Percentiles rank a stretch among this genome's conserved stretches.
phyloP scores from a whole-genome alignment of 306 rosid genomes.

The Prosopis cineraria region DNA sequence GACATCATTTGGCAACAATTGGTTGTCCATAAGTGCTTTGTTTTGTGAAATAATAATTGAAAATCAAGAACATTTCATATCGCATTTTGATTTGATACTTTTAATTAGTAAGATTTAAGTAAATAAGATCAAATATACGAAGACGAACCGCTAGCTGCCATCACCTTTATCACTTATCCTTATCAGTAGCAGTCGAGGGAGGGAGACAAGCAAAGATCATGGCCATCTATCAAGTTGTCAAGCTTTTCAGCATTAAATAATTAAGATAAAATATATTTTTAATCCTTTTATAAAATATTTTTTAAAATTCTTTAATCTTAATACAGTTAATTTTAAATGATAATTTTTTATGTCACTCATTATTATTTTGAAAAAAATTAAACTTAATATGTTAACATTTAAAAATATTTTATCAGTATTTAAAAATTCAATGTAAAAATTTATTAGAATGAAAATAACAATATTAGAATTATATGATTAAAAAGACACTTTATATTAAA shows the following conservation, averaged over 20 bases:
- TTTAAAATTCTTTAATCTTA: too few species aligned
- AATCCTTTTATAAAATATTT: too few species aligned
- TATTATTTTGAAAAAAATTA: too few species aligned
- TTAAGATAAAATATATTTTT: too few species aligned
- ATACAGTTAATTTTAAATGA: too few species aligned
- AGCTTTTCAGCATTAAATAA: background rate
- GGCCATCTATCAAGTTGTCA: background rate
- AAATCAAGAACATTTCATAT: background rate
- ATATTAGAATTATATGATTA: too few species aligned
- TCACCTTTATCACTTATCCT: slow-evolving; percentile 32
- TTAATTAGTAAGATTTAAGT: slow-evolving; percentile 32
- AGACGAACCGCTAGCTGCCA: slow-evolving; percentile 69
- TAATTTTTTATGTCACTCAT: too few species aligned
- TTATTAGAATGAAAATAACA: too few species aligned
- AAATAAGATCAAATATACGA: slow-evolving; percentile 44
- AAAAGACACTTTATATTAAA: too few species aligned
- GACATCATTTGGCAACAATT: background rate
- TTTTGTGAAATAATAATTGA: background rate
- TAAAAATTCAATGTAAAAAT: too few species aligned
- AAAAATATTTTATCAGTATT: too few species aligned
- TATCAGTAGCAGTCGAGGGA: background rate
- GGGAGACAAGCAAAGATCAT: background rate
- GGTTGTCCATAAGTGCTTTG: background rate
- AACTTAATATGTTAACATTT: too few species aligned
- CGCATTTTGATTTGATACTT: background rate